phyloP scores from a whole-genome alignment of 495 filamentous ascomycete species.

The Tetracladium marchalianum region DNA sequence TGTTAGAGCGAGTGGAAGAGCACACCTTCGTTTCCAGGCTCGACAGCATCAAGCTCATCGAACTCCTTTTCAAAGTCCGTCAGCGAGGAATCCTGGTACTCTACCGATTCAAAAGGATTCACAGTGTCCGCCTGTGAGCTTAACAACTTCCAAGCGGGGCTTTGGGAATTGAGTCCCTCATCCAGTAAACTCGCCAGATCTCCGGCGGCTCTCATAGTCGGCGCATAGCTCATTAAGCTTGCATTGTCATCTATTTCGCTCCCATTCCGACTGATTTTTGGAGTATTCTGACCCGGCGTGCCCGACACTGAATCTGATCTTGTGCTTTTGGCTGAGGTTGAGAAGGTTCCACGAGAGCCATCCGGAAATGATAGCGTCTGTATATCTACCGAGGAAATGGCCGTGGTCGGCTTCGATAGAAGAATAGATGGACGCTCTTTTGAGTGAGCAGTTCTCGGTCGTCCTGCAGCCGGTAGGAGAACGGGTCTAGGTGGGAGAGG shows the following conservation, averaged over 20 bases:
- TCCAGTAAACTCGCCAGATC: constrained; percentile 78
- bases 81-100: constrained; percentile 38
- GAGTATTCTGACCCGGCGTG: constrained; percentile 10
- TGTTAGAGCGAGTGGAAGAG: not conserved
- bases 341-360: constrained; percentile 49
- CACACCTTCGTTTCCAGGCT: constrained; percentile 57
- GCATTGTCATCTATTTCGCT: constrained; percentile 69
- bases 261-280: constrained; percentile 22
- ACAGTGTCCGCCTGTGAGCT: constrained; percentile 45
- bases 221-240: constrained; percentile 75
- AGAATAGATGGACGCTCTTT: constrained; percentile 32
- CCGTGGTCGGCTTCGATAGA: constrained; percentile 71
- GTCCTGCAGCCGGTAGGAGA: constrained; percentile 14
- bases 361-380: constrained; percentile 62
- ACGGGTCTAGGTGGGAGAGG: constrained; percentile 63
- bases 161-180: constrained; percentile 48
- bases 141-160: constrained; percentile 49
- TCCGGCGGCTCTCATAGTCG: constrained; percentile 59
- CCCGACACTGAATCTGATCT: constrained; percentile 15
- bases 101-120: constrained; percentile 44
- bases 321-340: constrained; percentile 27
- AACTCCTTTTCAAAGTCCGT: constrained; percentile 68
- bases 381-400: constrained; percentile 68
- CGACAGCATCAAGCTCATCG: constrained; percentile 59
- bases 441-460: constrained; percentile 9